A percentile compares a stretch with the other conserved stretches of the same genome.
phyloP scores from a whole-genome alignment of 2,329 filamentous ascomycete species.

The Exophiala calicioides region DNA sequence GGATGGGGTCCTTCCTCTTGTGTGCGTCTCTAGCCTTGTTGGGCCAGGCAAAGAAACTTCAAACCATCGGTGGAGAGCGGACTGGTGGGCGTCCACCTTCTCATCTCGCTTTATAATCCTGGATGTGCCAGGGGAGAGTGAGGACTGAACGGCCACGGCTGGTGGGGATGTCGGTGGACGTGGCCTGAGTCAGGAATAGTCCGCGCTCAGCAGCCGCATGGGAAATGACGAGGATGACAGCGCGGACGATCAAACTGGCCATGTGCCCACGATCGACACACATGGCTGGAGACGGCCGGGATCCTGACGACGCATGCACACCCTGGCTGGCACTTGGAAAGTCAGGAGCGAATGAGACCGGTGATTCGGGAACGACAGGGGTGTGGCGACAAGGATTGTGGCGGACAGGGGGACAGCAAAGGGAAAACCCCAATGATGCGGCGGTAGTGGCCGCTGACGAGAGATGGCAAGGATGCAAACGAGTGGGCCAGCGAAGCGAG shows the following conservation, averaged over 20 bases:
- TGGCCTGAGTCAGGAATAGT: constrained; percentile 9
- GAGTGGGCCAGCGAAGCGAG: too few species aligned
- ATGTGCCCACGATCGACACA: constrained; percentile 26
- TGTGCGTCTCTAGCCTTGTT: too few species aligned
- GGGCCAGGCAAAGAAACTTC: neutral
- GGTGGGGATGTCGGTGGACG: neutral
- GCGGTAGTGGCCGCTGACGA: too few species aligned
- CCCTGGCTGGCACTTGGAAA: neutral
- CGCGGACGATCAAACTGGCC: constrained; percentile 22
- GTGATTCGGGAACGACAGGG: constrained; percentile 15
- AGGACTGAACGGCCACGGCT: neutral
- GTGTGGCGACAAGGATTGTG: too few species aligned
- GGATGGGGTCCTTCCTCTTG: too few species aligned
- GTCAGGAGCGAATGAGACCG: constrained; percentile 9
- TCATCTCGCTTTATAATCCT: constrained; percentile 18
- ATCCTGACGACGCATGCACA: constrained; percentile 8
- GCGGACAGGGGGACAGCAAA: too few species aligned
- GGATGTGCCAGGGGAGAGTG: neutral
- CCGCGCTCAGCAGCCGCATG: constrained; percentile 12
- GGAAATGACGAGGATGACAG: constrained; percentile 18
- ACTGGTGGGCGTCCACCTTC: constrained; percentile 9
- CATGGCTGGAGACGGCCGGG: constrained; percentile 18
- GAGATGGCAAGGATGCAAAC: too few species aligned
- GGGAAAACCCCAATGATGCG: constrained; percentile 3
- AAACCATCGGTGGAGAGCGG: constrained; percentile 13